Evolutionary conservation across 2,329 filamentous ascomycete genomes (phyloP).

Genomic region (Colletotrichum falcatum): DNA sequence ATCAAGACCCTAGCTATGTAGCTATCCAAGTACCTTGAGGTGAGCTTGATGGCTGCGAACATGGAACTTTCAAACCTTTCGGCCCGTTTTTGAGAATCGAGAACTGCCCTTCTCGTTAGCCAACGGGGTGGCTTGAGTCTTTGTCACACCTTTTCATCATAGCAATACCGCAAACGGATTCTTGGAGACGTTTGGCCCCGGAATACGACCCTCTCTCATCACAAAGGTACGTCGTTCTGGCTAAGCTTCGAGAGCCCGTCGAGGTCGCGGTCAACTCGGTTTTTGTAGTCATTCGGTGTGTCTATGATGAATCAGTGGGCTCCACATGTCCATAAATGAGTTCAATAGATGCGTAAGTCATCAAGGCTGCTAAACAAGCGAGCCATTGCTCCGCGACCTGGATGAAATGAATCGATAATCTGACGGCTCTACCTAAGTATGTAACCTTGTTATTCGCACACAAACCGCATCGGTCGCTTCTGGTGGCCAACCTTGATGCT

Average conservation of each 20-base stretch:
- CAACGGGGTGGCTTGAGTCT: too few species aligned
- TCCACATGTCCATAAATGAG: not conserved
- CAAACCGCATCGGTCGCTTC: too few species aligned
- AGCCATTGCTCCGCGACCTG: not conserved
- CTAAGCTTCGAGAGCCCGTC: not conserved
- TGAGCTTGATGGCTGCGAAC: too few species aligned
- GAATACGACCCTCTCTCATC: too few species aligned
- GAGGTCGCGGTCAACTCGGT: not conserved
- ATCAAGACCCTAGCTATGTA: too few species aligned
- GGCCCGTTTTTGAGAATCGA: too few species aligned
- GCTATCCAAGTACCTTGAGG: too few species aligned
- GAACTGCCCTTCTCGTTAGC: too few species aligned
- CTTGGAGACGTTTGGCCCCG: too few species aligned
- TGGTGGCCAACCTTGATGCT: not conserved
- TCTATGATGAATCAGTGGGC: not conserved
- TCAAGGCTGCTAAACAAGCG: not conserved
- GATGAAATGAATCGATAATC: not conserved
- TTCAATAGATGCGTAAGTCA: not conserved
- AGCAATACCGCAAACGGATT: too few species aligned
- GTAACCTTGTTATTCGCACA: not conserved
- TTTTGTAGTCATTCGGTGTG: not conserved
- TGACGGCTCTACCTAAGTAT: not conserved
- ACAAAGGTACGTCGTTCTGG: not conserved
- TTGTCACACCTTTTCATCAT: too few species aligned
- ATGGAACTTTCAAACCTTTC: too few species aligned